phyloP scores from a whole-genome alignment of 139 green algal genomes.

The Pleodorina starrii region DNA sequence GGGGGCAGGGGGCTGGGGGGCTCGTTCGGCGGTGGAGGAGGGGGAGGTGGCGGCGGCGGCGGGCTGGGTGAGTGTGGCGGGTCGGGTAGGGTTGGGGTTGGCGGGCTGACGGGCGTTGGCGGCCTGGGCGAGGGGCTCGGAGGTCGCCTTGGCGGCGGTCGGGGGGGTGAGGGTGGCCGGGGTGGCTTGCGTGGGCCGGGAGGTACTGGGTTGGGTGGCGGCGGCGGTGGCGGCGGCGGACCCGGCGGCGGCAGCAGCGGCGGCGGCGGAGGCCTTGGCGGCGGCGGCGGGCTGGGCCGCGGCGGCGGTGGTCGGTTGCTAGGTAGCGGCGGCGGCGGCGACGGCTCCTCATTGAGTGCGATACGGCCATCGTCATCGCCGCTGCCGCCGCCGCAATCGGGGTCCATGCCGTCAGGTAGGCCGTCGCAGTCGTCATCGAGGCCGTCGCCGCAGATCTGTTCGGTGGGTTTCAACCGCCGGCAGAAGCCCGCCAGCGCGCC shows the following conservation, averaged over 20 bases:
- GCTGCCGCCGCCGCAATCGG: neutral
- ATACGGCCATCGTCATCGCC: neutral
- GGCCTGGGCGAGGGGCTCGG: no score
- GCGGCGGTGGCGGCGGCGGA: neutral
- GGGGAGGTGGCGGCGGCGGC: neutral
- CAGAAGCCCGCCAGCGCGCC: neutral
- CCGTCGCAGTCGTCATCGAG: conserved; percentile 40
- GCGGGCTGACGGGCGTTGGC: neutral
- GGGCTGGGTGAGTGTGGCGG: neutral
- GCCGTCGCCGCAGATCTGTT: conserved; percentile 14
- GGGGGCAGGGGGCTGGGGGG: neutral
- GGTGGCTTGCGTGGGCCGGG: neutral
- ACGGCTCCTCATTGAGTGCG: no score
- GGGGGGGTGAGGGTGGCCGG: neutral
- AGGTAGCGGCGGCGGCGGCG: no score
- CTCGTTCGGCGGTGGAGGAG: neutral
- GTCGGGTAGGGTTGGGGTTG: neutral
- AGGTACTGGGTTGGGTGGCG: neutral
- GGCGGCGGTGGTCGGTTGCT: neutral
- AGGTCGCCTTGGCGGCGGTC: neutral
- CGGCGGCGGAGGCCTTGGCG: neutral
- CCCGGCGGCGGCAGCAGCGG: neutral
- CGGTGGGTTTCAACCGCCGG: neutral
- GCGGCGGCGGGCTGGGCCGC: neutral
- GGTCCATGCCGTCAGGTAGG: neutral